Percentiles rank a stretch among this genome's conserved stretches.
Conservation (phyloP, 441 rosid genomes). For the Aleurites moluccanus region DNA sequence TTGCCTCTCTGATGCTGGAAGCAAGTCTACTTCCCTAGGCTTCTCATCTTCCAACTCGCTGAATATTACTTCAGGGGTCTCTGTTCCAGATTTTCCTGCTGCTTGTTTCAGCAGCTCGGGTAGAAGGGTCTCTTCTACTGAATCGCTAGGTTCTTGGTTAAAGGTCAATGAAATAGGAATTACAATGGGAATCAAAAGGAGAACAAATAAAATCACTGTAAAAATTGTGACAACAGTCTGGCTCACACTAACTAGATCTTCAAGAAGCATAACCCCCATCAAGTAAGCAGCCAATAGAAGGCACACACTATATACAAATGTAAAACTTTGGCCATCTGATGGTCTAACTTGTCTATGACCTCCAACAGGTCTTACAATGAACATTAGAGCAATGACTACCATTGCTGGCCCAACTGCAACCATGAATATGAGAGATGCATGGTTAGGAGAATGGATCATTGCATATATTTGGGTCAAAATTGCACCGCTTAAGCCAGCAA, state of each 20-base stretch:
- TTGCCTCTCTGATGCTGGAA: constrained; percentile 82
- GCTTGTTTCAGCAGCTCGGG: constrained; percentile 42
- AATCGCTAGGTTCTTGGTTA: constrained; percentile 40
- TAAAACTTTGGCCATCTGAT: constrained; percentile 63
- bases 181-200: constrained; percentile 62
- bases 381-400: constrained; percentile 74
- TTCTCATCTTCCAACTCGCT: constrained; percentile 97
- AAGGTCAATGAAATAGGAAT: constrained; percentile 62
- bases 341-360: constrained; percentile 82
- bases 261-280: constrained; percentile 84
- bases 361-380: constrained; percentile 83
- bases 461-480: constrained; percentile 87
- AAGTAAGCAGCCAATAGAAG: constrained; percentile 77
- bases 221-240: constrained; percentile 42
- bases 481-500: constrained; percentile 96
- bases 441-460: constrained; percentile 65
- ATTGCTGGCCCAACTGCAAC: constrained; percentile 91
- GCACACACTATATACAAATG: constrained; percentile 74
- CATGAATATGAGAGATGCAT: constrained; percentile 86
- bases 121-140: constrained; percentile 61
- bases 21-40: constrained; percentile 76
- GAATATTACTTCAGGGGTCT: constrained; percentile 55
- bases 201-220: constrained; percentile 55
- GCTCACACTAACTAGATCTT: constrained; percentile 67
- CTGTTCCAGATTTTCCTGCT: constrained; percentile 43